phyloP scores from a whole-genome alignment of 2,329 filamentous ascomycete genomes.

The Penicillium corylophilum region DNA sequence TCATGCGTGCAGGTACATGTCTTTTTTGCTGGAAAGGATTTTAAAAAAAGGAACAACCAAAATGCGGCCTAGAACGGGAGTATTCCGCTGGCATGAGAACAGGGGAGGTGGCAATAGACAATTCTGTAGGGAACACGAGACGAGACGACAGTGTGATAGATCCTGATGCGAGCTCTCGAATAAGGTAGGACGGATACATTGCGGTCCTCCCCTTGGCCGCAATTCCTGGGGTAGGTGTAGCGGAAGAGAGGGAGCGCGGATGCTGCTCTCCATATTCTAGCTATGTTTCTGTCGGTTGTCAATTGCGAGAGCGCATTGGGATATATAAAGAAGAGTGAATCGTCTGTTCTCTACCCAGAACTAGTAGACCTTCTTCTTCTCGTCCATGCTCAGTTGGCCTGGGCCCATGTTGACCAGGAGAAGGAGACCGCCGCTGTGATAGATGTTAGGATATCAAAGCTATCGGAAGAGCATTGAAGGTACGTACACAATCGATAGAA shows the following conservation, averaged over 20 bases:
- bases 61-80: neutral
- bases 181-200: neutral
- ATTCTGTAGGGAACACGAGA: neutral
- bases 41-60: conserved; percentile 4
- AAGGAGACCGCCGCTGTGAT: conserved; percentile 73
- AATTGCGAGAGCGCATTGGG: conserved; percentile 2
- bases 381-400: conserved; percentile 95
- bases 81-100: neutral
- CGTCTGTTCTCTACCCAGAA: conserved; percentile 5
- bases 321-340: conserved; percentile 14
- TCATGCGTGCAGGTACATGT: conserved; percentile 18
- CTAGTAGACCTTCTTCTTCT: conserved; percentile 99
- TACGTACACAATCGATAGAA: conserved; percentile 87
- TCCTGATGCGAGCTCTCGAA: neutral
- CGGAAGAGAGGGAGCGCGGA: neutral
- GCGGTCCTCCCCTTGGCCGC: neutral
- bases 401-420: conserved; percentile 98
- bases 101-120: neutral
- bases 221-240: neutral
- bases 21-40: conserved; percentile 11
- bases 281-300: conserved; percentile 13
- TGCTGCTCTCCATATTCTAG: neutral
- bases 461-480: neutral
- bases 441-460: conserved; percentile 1
- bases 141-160: neutral